Evolutionary conservation across 1,284 basidiomycete genomes (phyloP), one percentile per base, ranked within the genome.

Genomic region (Rhodotorula glutinis): DNA sequence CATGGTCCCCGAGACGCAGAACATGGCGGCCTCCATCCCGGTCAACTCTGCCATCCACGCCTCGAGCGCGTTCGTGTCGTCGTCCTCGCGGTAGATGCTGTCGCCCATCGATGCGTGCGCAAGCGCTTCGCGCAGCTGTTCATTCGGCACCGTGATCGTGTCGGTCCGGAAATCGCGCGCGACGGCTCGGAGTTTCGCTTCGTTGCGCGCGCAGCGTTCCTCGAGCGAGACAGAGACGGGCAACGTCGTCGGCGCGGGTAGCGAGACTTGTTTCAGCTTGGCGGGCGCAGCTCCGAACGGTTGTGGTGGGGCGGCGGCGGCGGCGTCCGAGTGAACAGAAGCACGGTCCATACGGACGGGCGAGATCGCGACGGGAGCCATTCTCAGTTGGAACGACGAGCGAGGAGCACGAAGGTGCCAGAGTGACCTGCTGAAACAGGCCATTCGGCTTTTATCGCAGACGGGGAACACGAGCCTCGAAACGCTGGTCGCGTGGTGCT

Each of bases 1-100:
- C 83, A 92, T 89, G 2, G 95, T 95, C 11, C 95, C 95, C 41
- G 88, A 89, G 25, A 90, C 83, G 67, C 92, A 82, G 79, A 91
- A 94, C 47, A 94, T 78, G 0, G 84, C 91, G 2, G 90, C 89
- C 76, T 94, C 91, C 78, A 94, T 94, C 58, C 92, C 91, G 3
- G 89, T 86, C 46, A 94, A 78, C 75, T 84, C 82, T 3, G 92
- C 92, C 53, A 96, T 81, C 72, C 92, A 87, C 11, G 81, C 82
- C 78, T 96, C 91, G 40, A 92, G 81, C 29, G 84, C 85, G 29
- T 82, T 82, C 1, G 86, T 88, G 13, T 84, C 82, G 19, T 73
- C 66, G 73, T 82, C 82, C 69, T 82, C 75, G 16, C 70, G 70
- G 52, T 79, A 79, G 29, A 83, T 82, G 68, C 82, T 81, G 74